A percentile compares a stretch with the other conserved stretches of the same genome.
These are phyloP conservation scores for Pseudocercospora eumusae DNA, from an alignment of 2,329 filamentous ascomycete species.

Conservation along the genomic window DNA sequence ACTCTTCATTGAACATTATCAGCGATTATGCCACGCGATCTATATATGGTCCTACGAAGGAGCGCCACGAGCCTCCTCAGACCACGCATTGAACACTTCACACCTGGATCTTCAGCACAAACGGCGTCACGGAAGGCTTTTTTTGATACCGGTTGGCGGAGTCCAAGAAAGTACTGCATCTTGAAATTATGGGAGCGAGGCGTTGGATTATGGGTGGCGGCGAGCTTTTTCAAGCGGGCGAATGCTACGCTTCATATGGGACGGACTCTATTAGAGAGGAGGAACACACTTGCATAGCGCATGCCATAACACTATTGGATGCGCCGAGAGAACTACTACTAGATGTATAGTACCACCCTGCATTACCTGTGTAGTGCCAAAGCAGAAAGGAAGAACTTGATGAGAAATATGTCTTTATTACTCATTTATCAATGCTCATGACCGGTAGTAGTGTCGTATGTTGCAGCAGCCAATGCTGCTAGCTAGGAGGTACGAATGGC, in stretches of 20 bases:
- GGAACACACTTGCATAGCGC: conserved; percentile 9
- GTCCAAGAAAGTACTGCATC: neutral
- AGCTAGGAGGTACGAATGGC: neutral
- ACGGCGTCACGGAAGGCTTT: neutral
- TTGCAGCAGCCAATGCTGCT: neutral
- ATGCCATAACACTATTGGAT: conserved; percentile 2
- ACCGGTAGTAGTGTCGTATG: too few species aligned
- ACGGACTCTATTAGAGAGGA: conserved; percentile 4
- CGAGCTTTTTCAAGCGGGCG: neutral
- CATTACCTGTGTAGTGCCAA: conserved; percentile 6
- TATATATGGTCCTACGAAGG: neutral
- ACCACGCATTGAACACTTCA: neutral
- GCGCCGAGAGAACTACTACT: conserved; percentile 7
- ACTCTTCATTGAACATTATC: neutral
- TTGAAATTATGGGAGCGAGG: conserved; percentile 6
- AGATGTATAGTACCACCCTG: conserved; percentile 11
- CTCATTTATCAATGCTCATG: too few species aligned
- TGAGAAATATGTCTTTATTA: too few species aligned
- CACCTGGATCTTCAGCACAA: neutral
- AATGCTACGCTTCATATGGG: neutral
- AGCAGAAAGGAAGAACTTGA: neutral
- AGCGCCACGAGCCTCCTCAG: neutral
- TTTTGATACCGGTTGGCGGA: conserved; percentile 3
- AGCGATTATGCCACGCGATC: neutral
- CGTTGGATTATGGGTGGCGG: conserved; percentile 3